phyloP scores from a whole-genome alignment of 148 eudicot genomes.

The Salicornia ramosissima region DNA sequence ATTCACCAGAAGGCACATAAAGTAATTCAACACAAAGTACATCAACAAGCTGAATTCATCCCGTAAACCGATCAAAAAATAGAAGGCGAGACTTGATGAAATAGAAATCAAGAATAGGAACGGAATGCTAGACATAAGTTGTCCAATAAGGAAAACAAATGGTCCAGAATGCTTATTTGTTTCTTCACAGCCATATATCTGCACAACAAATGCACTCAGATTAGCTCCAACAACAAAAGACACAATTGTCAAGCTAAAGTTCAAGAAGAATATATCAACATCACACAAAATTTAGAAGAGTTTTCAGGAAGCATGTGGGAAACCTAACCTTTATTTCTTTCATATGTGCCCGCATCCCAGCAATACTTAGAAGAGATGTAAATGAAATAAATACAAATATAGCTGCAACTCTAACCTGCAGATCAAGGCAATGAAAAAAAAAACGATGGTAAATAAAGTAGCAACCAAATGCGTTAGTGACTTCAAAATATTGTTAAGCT shows the following conservation, averaged over 20 bases:
- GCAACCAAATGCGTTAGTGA: not conserved
- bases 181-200: slow-evolving; percentile 75
- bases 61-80: slow-evolving; percentile 74
- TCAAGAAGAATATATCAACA: not conserved
- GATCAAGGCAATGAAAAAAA: slow-evolving; percentile 16
- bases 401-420: slow-evolving; percentile 95
- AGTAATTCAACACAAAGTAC: slow-evolving; percentile 87
- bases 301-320: not conserved
- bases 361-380: slow-evolving; percentile 74
- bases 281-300: not conserved
- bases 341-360: slow-evolving; percentile 72
- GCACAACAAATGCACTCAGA: slow-evolving; percentile 24
- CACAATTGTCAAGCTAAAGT: not conserved
- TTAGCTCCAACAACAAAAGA: slow-evolving; percentile 14
- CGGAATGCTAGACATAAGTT: slow-evolving; percentile 84
- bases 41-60: slow-evolving; percentile 89
- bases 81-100: slow-evolving; percentile 84
- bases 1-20: slow-evolving; percentile 77
- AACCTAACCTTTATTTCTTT: slow-evolving; percentile 75
- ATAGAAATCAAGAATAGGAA: slow-evolving; percentile 91
- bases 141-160: slow-evolving; percentile 76
- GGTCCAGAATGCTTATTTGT: slow-evolving; percentile 79
- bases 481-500: not conserved
- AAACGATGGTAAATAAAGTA: not conserved
- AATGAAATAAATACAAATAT: slow-evolving; percentile 81